phyloP scores from a whole-genome alignment of 371 early-diverging fungal genomes.

The Mortierella sp. region DNA sequence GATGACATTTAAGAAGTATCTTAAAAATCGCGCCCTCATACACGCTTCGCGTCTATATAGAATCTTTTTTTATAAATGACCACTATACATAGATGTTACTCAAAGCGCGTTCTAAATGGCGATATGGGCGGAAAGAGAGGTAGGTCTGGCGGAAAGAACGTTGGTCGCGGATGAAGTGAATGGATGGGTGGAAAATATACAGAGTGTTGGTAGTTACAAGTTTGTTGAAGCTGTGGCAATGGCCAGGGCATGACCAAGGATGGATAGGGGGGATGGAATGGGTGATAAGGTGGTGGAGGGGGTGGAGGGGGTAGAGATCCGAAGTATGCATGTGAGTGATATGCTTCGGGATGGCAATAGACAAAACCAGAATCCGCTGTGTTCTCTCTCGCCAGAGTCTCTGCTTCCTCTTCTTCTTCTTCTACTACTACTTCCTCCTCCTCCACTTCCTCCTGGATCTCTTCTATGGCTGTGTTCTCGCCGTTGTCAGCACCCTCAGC shows the following conservation, averaged over 20 bases:
- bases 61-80: no score
- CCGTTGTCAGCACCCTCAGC: neutral
- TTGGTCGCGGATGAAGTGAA: neutral
- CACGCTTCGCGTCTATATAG: no score
- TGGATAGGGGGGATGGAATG: neutral
- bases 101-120: no score
- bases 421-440: neutral
- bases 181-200: neutral
- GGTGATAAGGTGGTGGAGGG: neutral
- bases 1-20: conserved; percentile 32
- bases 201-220: neutral
- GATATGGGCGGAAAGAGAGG: conserved; percentile 18
- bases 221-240: neutral
- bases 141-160: conserved; percentile 44
- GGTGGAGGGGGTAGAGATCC: neutral
- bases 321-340: no score
- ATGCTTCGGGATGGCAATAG: no score
- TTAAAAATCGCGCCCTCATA: no score
- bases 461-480: neutral
- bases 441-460: neutral
- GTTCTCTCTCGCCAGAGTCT: no score
- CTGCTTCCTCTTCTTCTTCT: neutral
- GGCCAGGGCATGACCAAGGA: neutral
- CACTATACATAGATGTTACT: no score
- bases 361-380: no score